phyloP scores from a whole-genome alignment of 208 protist genomes.

The Plasmodiophora brassicae region DNA sequence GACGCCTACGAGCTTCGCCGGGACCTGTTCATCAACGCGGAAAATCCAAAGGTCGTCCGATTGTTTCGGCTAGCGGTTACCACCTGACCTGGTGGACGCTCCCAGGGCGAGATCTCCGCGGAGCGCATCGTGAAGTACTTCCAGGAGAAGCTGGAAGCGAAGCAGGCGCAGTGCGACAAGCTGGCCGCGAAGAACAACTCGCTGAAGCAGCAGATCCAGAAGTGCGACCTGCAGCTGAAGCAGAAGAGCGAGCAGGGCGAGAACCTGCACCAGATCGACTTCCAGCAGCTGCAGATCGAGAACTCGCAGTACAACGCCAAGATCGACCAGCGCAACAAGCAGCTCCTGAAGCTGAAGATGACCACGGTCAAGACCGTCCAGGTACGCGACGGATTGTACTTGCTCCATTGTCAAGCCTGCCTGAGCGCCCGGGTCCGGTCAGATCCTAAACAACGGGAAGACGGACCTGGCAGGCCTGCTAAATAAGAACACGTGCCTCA shows the following conservation, averaged over 20 bases:
- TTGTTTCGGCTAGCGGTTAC: neutral
- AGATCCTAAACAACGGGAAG: constrained; percentile 73
- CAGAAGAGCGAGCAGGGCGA: constrained; percentile 79
- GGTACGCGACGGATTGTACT: constrained; percentile 36
- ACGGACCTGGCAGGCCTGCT: constrained; percentile 72
- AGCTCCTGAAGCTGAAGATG: constrained; percentile 82
- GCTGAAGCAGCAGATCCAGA: constrained; percentile 68
- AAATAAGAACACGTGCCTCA: constrained; percentile 70
- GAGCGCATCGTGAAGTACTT: constrained; percentile 78
- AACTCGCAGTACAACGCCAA: constrained; percentile 87
- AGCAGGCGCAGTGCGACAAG: constrained; percentile 76
- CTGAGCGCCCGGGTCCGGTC: neutral
- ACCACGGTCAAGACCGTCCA: constrained; percentile 84
- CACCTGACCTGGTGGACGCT: neutral
- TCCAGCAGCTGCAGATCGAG: constrained; percentile 88
- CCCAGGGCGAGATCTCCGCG: constrained; percentile 46
- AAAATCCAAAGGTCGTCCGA: constrained; percentile 43
- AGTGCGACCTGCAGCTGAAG: constrained; percentile 73
- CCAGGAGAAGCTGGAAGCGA: constrained; percentile 61
- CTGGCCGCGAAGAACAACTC: constrained; percentile 70
- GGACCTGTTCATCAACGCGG: constrained; percentile 57
- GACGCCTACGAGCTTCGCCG: constrained; percentile 58
- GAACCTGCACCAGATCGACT: constrained; percentile 82
- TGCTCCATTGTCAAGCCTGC: neutral
- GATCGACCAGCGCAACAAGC: constrained; percentile 83